Conservation (phyloP, 768 basidiomycete species). For the Cystofilobasidium ferigula region DNA sequence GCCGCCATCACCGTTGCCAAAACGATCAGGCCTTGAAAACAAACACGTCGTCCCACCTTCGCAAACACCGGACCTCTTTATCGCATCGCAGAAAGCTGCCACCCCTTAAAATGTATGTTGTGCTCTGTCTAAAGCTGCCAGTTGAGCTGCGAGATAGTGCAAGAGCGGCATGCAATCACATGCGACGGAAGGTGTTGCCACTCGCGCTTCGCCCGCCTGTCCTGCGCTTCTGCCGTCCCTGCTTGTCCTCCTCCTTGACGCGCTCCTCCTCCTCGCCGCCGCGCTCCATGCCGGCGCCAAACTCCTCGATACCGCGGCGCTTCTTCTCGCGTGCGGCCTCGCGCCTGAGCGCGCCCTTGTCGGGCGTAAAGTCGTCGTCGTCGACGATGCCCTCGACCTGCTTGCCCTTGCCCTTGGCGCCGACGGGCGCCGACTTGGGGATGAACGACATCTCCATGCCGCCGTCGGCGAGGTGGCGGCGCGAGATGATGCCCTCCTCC, state of each 20-base stretch:
- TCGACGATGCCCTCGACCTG: constrained; percentile 37
- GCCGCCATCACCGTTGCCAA: constrained; percentile 2
- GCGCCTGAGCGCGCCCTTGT: constrained; percentile 35
- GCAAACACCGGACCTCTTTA: no score
- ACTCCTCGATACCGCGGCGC: constrained; percentile 49
- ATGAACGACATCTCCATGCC: constrained; percentile 78
- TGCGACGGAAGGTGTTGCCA: constrained; percentile 50
- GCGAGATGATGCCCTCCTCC: constrained; percentile 20
- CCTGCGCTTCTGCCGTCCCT: constrained; percentile 68
- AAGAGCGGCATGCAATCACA: background rate
- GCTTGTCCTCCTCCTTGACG: constrained; percentile 51
- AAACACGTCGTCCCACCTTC: no score
- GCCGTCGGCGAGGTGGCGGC: constrained; percentile 42
- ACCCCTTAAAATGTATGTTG: no score
- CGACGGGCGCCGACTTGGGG: constrained; percentile 44
- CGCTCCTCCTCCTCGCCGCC: constrained; percentile 46
- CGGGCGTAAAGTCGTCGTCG: constrained; percentile 32
- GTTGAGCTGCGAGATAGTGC: background rate
- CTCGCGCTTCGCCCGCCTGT: constrained; percentile 77
- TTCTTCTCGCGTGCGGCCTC: constrained; percentile 43
- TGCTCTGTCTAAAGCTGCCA: background rate
- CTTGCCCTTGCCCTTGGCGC: constrained; percentile 14
- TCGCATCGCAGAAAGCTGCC: no score
- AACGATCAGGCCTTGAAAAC: background rate
- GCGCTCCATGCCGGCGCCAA: constrained; percentile 82